Base-by-base conservation (phyloP, 495 filamentous ascomycete species). In the Aspergillus leporis region DNA sequence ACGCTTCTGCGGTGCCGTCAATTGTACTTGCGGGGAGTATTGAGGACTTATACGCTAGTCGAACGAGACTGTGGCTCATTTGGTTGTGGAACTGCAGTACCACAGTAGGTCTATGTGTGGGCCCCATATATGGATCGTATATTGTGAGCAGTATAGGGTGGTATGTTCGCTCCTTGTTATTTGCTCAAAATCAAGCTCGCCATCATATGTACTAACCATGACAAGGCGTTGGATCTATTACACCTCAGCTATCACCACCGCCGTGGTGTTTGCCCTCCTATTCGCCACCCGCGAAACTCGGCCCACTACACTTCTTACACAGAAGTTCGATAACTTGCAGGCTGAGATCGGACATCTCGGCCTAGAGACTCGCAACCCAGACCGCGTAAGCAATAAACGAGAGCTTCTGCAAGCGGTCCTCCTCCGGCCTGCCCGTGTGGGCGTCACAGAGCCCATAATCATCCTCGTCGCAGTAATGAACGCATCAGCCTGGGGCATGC, bases 41-140 rank as follows among this genome's bases (percentile, higher is more conserved):
- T 50, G 79, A 81, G 59, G 80, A 83, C 61, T 74, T 83, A 63
- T 82, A 69, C 57, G 70, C 77, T 54, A 61, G 70, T 0, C 66
- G 63, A 41, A 66, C 65, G 34, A 70, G 81, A 0, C 73, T 80
- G 12, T 83, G 78, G 75, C 38, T 80, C 7, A 73, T 82, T 18
- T 79, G 76, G 32, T 36, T 66, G 2, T 83, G 77, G 71, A 70
- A 67, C 21, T 62, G 66, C 45, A 66, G 66, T 16, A 66, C 76
- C 0, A 78, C 74, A 9, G 56, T 75, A 14, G 81, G 74, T 6
- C 53, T 83, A 1, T 51, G 65, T 8, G 38, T 78, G 14, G 79
- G 77, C 0, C 77, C 81, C 0, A 71, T 81, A 13, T 72, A 75
- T 59, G 73, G 75, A 19, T 65, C 71, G 5, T 78, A 76, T 53